Conservation (phyloP, 345 rosid genomes). For the Syzygium grande region DNA sequence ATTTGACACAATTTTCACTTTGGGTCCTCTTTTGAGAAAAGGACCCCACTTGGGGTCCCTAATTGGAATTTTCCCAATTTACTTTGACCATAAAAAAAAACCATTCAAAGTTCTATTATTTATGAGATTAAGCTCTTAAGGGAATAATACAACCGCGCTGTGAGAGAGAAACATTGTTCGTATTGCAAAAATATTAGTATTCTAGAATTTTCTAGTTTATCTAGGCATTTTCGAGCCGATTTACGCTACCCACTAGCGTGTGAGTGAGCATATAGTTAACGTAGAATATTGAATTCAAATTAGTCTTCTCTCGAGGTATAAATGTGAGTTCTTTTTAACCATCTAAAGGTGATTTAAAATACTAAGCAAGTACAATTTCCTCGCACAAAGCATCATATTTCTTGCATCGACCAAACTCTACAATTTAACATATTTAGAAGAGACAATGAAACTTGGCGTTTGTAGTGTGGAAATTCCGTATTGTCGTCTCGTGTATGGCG, state of each 20-base stretch:
- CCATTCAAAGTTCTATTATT: neutral
- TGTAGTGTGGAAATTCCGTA: neutral
- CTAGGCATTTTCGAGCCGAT: neutral
- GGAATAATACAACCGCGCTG: neutral
- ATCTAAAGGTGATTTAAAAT: neutral
- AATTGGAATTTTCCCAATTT: too few relatives aligned
- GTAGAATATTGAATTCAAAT: neutral
- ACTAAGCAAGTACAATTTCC: neutral
- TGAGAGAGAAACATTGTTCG: neutral
- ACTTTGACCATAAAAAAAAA: too few relatives aligned
- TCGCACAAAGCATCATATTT: neutral
- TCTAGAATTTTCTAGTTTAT: neutral
- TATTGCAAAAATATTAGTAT: neutral
- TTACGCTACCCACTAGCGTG: neutral
- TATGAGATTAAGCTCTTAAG: neutral
- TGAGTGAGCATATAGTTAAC: neutral
- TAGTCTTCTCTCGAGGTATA: neutral
- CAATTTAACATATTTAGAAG: neutral
- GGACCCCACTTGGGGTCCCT: too few relatives aligned
- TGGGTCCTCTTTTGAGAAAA: too few relatives aligned
- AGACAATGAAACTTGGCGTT: neutral
- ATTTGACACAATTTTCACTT: too few relatives aligned
- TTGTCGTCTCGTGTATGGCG: neutral
- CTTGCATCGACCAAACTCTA: neutral
- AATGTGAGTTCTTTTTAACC: neutral